Conservation (phyloP, 2,329 filamentous ascomycete genomes). For the Albifimbria verrucaria region DNA sequence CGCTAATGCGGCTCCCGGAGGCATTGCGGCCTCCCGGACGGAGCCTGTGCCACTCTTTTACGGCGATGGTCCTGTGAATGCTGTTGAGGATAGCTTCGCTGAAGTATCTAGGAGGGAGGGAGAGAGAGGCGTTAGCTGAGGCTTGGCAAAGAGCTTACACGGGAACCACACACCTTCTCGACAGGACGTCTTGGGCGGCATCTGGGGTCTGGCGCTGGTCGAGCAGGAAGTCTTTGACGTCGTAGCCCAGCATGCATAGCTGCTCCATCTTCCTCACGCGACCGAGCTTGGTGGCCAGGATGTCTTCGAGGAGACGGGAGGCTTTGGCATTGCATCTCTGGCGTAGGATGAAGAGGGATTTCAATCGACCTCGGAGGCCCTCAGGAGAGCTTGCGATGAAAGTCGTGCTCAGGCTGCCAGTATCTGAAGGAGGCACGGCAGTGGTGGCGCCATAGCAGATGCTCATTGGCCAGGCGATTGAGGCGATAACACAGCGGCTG, state of each 20-base stretch:
- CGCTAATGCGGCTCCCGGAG: conserved; percentile 33
- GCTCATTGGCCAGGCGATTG: conserved; percentile 63
- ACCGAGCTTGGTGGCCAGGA: conserved; percentile 67
- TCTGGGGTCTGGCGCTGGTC: conserved; percentile 59
- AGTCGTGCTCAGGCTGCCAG: conserved; percentile 68
- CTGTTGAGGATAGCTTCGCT: conserved; percentile 70
- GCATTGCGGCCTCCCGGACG: conserved; percentile 12
- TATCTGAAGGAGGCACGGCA: conserved; percentile 67
- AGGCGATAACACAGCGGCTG: conserved; percentile 61
- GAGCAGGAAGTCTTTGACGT: conserved; percentile 82
- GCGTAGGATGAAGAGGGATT: conserved; percentile 59
- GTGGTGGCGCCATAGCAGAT: conserved; percentile 75
- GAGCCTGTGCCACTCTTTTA: conserved; percentile 67
- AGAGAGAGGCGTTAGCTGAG: neutral
- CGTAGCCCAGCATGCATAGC: conserved; percentile 73
- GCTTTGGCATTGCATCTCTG: conserved; percentile 49
- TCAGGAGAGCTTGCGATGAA: conserved; percentile 52
- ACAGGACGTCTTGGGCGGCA: conserved; percentile 68
- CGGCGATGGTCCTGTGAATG: conserved; percentile 75
- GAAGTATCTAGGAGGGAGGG: conserved; percentile 61
- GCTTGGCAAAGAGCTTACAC: neutral
- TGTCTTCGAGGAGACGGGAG: conserved; percentile 57
- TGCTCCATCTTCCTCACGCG: conserved; percentile 67
- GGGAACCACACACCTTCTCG: conserved; percentile 54
- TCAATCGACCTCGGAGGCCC: conserved; percentile 66